These are phyloP conservation scores for Mimosa pudica DNA, from an alignment of 306 rosid genomes.

Conservation along the genomic window DNA sequence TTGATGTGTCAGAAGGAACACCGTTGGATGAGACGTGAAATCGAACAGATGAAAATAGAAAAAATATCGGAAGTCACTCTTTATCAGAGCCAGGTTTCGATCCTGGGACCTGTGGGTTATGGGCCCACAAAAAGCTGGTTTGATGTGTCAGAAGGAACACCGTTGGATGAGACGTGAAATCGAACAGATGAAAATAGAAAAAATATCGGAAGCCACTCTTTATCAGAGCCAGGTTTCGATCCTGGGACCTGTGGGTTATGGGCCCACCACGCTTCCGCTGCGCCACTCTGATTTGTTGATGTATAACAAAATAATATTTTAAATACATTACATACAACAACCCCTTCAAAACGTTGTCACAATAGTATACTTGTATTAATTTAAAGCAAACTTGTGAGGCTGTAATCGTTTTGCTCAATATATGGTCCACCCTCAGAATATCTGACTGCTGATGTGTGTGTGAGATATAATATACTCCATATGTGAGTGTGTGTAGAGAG, in stretches of 20 bases:
- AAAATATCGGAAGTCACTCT: not conserved
- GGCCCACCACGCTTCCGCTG: constrained; percentile 41
- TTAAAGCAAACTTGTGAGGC: not conserved
- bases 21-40: not conserved
- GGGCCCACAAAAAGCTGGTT: not conserved
- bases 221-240: constrained; percentile 65
- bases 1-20: not conserved
- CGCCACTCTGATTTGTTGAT: constrained; percentile 40
- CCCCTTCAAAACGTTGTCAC: too few relatives aligned
- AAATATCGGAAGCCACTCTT: not conserved
- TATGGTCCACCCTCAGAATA: not conserved
- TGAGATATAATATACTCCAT: not conserved
- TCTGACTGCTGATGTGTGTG: not conserved
- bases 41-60: not conserved
- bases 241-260: constrained; percentile 71
- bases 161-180: not conserved
- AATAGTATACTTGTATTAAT: too few relatives aligned
- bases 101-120: constrained; percentile 70
- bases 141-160: not conserved
- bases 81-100: constrained; percentile 61
- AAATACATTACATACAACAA: too few relatives aligned
- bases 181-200: not conserved
- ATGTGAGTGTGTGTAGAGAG: not conserved
- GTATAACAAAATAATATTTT: too few relatives aligned
- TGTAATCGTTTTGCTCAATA: not conserved